Conservation (phyloP, 306 rosid species). For the Sicyos edulis region DNA sequence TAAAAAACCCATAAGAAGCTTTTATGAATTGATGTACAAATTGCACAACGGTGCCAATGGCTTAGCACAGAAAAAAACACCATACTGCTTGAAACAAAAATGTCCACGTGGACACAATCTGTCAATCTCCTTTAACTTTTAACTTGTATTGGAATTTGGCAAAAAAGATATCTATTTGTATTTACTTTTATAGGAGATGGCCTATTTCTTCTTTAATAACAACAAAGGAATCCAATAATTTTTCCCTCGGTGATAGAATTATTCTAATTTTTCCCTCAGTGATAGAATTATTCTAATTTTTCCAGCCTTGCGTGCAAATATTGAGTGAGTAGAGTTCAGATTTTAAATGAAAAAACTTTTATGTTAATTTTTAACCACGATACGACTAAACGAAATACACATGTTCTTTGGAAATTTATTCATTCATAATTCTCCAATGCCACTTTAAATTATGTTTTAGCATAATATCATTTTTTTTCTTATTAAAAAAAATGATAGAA, state of each 20-base stretch:
- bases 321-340: background rate
- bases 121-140: background rate
- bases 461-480: background rate
- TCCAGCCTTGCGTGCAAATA: background rate
- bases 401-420: background rate
- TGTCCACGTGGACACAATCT: background rate
- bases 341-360: background rate
- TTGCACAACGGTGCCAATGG: background rate
- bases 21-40: constrained; percentile 35
- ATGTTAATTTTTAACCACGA: constrained; percentile 3
- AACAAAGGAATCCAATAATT: background rate
- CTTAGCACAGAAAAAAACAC: background rate
- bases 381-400: background rate
- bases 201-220: background rate
- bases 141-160: background rate
- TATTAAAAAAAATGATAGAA: no score
- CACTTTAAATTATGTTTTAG: background rate
- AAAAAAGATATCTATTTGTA: background rate
- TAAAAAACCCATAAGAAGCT: constrained; percentile 24
- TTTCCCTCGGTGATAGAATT: no score
- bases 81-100: background rate
- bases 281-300: background rate
- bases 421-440: background rate
- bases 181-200: background rate
- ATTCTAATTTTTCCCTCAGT: background rate